Percentiles rank a stretch among this genome's conserved stretches.
phyloP scores from a whole-genome alignment of 495 filamentous ascomycete genomes.

The Xylaria nigripes region DNA sequence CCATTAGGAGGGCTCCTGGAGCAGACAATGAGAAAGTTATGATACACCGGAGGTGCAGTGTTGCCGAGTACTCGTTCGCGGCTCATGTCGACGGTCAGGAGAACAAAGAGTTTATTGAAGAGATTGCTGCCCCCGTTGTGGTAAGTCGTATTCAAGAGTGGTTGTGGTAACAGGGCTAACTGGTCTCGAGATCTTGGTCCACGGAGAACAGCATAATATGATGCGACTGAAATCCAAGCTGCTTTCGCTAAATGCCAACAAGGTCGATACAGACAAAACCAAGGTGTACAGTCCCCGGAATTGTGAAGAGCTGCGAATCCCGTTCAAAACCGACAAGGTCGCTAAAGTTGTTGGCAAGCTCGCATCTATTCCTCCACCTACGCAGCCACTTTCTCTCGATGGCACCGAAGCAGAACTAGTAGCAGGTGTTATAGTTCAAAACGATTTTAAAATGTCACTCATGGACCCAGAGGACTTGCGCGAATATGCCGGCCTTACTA shows the following conservation, averaged over 20 bases:
- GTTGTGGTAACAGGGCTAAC: background rate
- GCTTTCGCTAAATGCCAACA: constrained; percentile 77
- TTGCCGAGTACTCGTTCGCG: constrained; percentile 89
- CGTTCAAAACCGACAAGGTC: constrained; percentile 90
- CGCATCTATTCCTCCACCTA: constrained; percentile 66
- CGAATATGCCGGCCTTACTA: constrained; percentile 91
- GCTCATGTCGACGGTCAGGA: constrained; percentile 96
- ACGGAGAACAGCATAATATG: constrained; percentile 97
- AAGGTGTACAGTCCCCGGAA: constrained; percentile 92
- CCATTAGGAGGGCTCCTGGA: constrained; percentile 47
- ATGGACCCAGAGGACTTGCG: constrained; percentile 95
- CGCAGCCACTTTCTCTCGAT: constrained; percentile 18
- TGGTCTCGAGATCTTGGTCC: constrained; percentile 68
- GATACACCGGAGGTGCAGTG: constrained; percentile 84
- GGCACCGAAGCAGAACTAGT: constrained; percentile 48
- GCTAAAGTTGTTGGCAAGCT: constrained; percentile 95
- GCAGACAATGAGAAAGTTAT: constrained; percentile 68
- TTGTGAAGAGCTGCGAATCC: constrained; percentile 90
- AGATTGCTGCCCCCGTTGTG: constrained; percentile 82
- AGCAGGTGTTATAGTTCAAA: constrained; percentile 87
- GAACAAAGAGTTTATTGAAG: constrained; percentile 90
- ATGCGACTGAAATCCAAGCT: constrained; percentile 91
- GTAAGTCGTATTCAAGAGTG: constrained; percentile 41
- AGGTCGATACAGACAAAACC: constrained; percentile 64
- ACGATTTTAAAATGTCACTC: constrained; percentile 89